A percentile compares a stretch with the other conserved stretches of the same genome.
Evolutionary conservation across 2,329 filamentous ascomycete species (phyloP).

Genomic region (Colletotrichum plurivorum): DNA sequence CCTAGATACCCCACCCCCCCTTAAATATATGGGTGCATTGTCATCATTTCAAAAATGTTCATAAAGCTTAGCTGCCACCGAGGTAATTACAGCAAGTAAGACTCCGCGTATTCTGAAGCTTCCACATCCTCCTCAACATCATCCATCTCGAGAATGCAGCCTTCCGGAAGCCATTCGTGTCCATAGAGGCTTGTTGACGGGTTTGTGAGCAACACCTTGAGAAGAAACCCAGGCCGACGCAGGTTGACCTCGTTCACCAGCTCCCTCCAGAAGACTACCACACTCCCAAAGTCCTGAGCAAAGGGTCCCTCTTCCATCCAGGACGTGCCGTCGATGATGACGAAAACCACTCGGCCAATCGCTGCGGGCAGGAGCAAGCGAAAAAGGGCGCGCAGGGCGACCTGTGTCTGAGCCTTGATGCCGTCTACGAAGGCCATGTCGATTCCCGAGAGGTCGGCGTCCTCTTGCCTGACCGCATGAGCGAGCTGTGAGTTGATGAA

Average conservation of each 20-base stretch:
- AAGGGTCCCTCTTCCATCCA: constrained; percentile 8
- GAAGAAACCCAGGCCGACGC: neutral
- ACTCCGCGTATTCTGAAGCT: neutral
- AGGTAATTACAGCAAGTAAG: neutral
- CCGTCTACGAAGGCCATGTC: constrained; percentile 12
- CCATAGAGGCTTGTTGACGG: constrained; percentile 11
- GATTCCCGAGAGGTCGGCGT: constrained; percentile 21
- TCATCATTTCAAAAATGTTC: too few relatives aligned
- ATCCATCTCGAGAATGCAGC: constrained; percentile 15
- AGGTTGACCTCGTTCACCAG: constrained; percentile 14
- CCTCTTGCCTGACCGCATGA: neutral
- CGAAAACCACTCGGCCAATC: constrained; percentile 2
- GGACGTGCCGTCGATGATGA: constrained; percentile 10
- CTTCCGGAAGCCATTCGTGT: neutral
- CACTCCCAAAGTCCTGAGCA: neutral
- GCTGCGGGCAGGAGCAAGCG: neutral
- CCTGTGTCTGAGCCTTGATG: neutral
- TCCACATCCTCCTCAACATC: constrained; percentile 10
- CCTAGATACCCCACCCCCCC: too few relatives aligned
- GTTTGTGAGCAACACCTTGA: constrained; percentile 17
- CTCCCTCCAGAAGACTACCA: constrained; percentile 4
- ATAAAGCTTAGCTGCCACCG: too few relatives aligned
- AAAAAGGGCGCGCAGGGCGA: neutral
- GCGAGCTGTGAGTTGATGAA: constrained; percentile 11
- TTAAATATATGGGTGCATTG: too few relatives aligned